Conservation (phyloP, 352 stramenopile species). For the Phytophthora rubi region DNA sequence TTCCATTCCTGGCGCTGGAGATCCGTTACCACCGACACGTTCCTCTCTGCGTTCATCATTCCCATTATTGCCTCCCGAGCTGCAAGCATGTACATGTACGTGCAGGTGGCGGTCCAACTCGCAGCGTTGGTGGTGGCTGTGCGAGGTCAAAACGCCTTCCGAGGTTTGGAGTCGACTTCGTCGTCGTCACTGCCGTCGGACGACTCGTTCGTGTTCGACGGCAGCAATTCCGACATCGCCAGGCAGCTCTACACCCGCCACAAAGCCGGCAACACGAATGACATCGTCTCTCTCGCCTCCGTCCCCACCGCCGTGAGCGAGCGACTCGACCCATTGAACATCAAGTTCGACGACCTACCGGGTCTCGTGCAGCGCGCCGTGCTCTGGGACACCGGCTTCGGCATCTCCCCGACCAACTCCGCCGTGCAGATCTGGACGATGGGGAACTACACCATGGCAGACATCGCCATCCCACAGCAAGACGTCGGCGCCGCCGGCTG, state of each 20-base stretch:
- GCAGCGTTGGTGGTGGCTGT: not conserved
- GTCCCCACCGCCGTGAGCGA: constrained; percentile 16
- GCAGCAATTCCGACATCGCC: constrained; percentile 41
- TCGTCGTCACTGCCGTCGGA: not conserved
- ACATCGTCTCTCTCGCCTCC: constrained; percentile 11
- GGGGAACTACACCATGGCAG: constrained; percentile 28
- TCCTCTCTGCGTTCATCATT: not conserved
- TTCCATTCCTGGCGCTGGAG: constrained; percentile 6
- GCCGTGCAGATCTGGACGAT: constrained; percentile 31
- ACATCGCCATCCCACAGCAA: constrained; percentile 28
- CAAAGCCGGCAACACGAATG: constrained; percentile 8
- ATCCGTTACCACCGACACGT: constrained; percentile 6
- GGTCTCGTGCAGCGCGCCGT: constrained; percentile 40
- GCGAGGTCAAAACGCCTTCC: not conserved
- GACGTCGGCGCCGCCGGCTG: constrained; percentile 22
- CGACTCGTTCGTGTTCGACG: constrained; percentile 34
- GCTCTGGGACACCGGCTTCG: constrained; percentile 49
- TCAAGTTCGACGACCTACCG: constrained; percentile 28
- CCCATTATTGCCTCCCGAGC: not conserved
- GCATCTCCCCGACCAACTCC: constrained; percentile 19
- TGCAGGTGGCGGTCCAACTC: not conserved
- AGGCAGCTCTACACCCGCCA: constrained; percentile 40
- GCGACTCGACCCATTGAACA: constrained; percentile 19
- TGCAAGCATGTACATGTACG: not conserved
- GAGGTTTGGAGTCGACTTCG: constrained; percentile 3